Conservation (phyloP, 345 rosid species). For the Leavenworthia alabamica region DNA sequence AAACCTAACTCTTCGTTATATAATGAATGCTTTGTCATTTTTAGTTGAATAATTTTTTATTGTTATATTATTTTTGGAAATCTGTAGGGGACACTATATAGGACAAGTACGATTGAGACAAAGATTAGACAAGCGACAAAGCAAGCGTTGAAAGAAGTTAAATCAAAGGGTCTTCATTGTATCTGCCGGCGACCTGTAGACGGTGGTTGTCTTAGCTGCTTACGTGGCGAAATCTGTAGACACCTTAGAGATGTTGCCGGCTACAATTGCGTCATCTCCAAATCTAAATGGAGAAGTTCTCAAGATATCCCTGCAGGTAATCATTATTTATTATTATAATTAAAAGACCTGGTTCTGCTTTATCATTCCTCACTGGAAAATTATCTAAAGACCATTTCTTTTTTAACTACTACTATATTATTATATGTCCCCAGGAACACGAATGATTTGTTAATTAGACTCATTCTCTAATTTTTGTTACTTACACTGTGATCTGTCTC, state of each 20-base stretch:
- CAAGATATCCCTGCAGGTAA: constrained; percentile 66
- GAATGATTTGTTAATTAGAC: background rate
- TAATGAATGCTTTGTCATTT: too few relatives aligned
- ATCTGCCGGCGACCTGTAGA: constrained; percentile 38
- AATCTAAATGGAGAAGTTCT: constrained; percentile 77
- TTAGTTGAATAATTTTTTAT: too few relatives aligned
- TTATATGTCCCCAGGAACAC: background rate
- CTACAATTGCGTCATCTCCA: constrained; percentile 52
- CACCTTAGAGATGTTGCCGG: constrained; percentile 50
- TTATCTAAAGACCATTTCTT: too few relatives aligned
- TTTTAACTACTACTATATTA: too few relatives aligned
- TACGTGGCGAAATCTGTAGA: constrained; percentile 43
- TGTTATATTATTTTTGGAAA: background rate
- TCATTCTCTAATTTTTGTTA: background rate
- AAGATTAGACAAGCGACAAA: constrained; percentile 59
- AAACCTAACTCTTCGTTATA: background rate
- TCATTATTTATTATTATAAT: too few relatives aligned
- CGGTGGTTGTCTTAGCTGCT: constrained; percentile 58
- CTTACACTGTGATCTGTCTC: background rate
- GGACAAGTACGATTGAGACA: constrained; percentile 60
- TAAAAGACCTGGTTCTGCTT: background rate
- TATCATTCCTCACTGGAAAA: background rate
- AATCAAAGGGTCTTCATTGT: constrained; percentile 33
- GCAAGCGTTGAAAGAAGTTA: constrained; percentile 42
- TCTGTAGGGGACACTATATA: constrained; percentile 53